Conservation (phyloP, 2,329 filamentous ascomycete species). For the Fusarium buharicum region DNA sequence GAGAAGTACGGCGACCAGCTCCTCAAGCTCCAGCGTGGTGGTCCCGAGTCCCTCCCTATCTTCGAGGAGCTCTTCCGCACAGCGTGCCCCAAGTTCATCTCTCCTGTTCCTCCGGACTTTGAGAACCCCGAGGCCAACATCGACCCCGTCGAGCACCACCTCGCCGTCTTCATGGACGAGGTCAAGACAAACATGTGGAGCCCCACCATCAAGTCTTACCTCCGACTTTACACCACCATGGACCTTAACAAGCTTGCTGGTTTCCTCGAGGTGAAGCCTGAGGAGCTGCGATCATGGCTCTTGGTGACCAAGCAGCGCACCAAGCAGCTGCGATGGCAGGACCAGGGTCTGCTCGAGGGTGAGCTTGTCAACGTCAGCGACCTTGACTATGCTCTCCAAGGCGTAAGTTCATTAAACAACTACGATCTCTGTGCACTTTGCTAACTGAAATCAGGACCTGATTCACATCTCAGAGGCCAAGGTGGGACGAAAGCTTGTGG, state of each 20-base stretch:
- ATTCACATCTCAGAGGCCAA: conserved; percentile 99
- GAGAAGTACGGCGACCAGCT: conserved; percentile 99
- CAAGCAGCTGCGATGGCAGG: conserved; percentile 93
- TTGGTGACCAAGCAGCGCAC: conserved; percentile 99
- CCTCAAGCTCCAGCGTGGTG: conserved; percentile 93
- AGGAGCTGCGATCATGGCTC: conserved; percentile 92
- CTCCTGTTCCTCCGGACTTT: conserved; percentile 94
- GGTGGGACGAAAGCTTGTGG: conserved; percentile 94
- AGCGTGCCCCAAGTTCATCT: conserved; percentile 99
- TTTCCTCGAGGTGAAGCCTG: conserved; percentile 96
- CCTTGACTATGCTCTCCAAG: conserved; percentile 96
- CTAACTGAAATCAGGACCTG: conserved; percentile 71
- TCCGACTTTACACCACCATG: conserved; percentile 99
- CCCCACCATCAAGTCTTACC: conserved; percentile 97
- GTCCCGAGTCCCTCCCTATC: conserved; percentile 92
- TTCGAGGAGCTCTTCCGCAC: conserved; percentile 98
- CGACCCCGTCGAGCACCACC: conserved; percentile 96
- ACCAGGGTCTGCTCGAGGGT: conserved; percentile 87
- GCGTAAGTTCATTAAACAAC: conserved; percentile 66
- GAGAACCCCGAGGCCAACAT: conserved; percentile 96
- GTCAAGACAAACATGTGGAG: conserved; percentile 99
- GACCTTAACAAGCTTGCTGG: conserved; percentile 97
- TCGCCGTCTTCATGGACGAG: conserved; percentile 98
- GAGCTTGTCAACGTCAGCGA: conserved; percentile 94
- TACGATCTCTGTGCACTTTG: neutral